Base-by-base conservation (phyloP, 148 eudicot genomes). In the Rheum nobile region DNA sequence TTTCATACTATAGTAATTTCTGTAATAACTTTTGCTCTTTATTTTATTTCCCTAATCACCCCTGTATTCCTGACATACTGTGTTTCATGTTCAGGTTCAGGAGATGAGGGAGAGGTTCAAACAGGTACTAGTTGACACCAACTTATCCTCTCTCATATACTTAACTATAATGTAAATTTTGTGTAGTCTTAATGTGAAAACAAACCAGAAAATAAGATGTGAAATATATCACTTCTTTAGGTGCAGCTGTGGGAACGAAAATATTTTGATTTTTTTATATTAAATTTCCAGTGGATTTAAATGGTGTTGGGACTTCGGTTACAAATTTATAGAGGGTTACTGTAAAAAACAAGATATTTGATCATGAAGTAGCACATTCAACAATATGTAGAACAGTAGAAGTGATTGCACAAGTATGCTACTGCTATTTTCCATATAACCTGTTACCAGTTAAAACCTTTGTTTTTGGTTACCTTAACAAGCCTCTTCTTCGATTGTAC, bases 21-120 rank as follows among this genome's bases (percentile, higher is more conserved):
- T 70, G 1, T 11, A 69, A 12, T 22, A 37, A 69, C 14, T 17
- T 35, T 16, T n/a, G 4, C 11, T 39, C 73, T 38, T 21, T 13
- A n/a, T 16, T 7, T 38, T 38, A 13, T 9, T 16, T 6, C 50
- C 29, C 50, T 71, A 11, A 21, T 35, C 73, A 38, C 22, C 47
- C 12, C 10, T 38, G 31, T 71, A 39, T 71, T 10, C 29, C n/a
- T 29, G 16, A 71, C 37, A 8, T 41, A 24, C 41, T 2, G 16
- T 41, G 31, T 71, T 41, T 39, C 4, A 21, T 21, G 9, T 41
- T 24, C 73, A 71, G 73, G 48, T 50, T 4, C 48, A 41, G 29
- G 48, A 39, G 16, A 71, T 16, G 11, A 39, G 50, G 73, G 73
- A 71, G 29, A 71, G 73, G 13, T 43, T 32, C 14, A 71, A 71